Evolutionary conservation across 139 green algal genomes (phyloP).

Genomic region (Monoraphidium neglectum): DNA sequence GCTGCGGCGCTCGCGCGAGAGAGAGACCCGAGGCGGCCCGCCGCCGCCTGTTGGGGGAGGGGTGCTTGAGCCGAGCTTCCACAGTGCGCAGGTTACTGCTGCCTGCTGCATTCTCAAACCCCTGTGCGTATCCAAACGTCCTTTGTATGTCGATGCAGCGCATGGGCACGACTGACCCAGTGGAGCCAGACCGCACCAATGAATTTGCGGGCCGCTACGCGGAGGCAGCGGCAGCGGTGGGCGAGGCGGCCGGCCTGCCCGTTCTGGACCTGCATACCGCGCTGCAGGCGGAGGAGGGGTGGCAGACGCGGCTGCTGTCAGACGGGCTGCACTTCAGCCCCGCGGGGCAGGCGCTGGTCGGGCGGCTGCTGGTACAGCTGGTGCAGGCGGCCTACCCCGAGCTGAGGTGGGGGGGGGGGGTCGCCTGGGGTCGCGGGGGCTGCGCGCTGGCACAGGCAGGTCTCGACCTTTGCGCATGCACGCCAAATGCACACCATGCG

Average conservation of each 20-base stretch:
- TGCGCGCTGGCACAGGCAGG: too few species aligned
- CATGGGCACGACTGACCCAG: slow-evolving; percentile 13
- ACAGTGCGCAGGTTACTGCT: neutral
- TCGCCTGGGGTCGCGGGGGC: too few species aligned
- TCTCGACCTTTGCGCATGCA: too few species aligned
- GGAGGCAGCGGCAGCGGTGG: slow-evolving; percentile 44
- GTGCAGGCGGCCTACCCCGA: slow-evolving; percentile 48
- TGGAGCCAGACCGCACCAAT: slow-evolving; percentile 45
- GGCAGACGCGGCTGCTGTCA: slow-evolving; percentile 36
- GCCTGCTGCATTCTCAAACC: neutral
- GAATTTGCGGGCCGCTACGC: slow-evolving; percentile 56
- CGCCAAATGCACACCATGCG: too few species aligned
- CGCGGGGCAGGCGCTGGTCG: slow-evolving; percentile 53
- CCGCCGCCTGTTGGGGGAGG: neutral
- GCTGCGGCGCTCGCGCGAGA: neutral
- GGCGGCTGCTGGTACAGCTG: slow-evolving; percentile 35
- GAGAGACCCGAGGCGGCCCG: neutral
- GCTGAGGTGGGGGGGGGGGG: slow-evolving; percentile 44
- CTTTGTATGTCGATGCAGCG: neutral
- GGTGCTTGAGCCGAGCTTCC: neutral
- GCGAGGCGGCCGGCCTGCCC: slow-evolving; percentile 38
- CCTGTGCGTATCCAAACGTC: neutral
- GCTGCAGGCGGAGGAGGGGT: slow-evolving; percentile 54
- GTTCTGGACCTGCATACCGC: slow-evolving; percentile 71
- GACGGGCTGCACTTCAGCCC: slow-evolving; percentile 81